Evolutionary conservation across 768 basidiomycete species (phyloP), one percentile per base, ranked within the genome.

Genomic region (Termitomyces heimii): DNA sequence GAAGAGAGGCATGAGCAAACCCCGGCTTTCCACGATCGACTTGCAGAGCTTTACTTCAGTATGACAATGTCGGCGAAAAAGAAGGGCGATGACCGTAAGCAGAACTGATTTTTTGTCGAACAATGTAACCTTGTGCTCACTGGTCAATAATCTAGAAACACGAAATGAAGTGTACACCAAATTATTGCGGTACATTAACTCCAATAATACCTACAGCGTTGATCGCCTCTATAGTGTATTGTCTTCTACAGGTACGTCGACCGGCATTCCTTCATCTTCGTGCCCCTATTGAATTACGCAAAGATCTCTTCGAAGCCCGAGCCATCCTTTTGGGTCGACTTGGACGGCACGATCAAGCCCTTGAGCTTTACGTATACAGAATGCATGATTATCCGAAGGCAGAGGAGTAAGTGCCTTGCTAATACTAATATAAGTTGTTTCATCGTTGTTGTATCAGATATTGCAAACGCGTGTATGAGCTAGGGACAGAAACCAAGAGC

Each of bases 301-400:
- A 63, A 94, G 94, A 93, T 64, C 77, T 97, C 39, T 93, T 83
- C 58, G 94, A 98, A 70, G 94, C 92, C 16, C 85, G 94, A 42
- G 97, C 97, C 0, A 86, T 98, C 57, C 79, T 99, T 7, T 75
- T 98, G 10, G 97, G 97, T 10, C 81, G 89, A 45, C 78, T 98
- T 59, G 93, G 90, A 1, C 84, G 92, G 54, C 96, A 98, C 60
- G 93, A 97, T 60, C 92, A 88, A 59, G 94, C 96, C 0, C 81
- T 98, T n/a, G 92, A 95, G 66, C 81, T 96, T 14, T 99, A 98
- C 68, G 94, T 95, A 6, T 89, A 98, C 66, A 83, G 85, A 35
- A 76, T 98, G 32, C 81, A 86, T 39, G 89, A 95, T 66, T 93
- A 88, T 68, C 59, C 72, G 28, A 93, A 93, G 60, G 97, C 97